Evolutionary conservation across 2,329 filamentous ascomycete genomes (phyloP).

Genomic region (Dactylellina cionopaga): DNA sequence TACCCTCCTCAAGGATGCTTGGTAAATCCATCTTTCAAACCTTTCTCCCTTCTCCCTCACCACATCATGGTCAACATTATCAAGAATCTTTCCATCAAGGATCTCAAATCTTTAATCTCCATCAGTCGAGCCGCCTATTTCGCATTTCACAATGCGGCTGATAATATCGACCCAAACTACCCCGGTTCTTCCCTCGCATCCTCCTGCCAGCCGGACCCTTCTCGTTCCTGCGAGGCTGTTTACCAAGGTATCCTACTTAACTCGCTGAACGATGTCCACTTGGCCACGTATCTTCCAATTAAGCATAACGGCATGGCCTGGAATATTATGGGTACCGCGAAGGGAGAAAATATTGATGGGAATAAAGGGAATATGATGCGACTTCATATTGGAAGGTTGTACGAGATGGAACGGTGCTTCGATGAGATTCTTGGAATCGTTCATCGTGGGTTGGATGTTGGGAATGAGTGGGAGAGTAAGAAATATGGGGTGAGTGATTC

Average conservation of each 20-base stretch:
- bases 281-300: neutral
- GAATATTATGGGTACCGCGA: no score
- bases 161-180: no score
- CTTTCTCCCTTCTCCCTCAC: neutral
- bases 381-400: neutral
- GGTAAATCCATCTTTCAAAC: no score
- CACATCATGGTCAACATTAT: neutral
- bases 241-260: neutral
- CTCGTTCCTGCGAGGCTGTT: no score
- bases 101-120: neutral
- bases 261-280: neutral
- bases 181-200: no score
- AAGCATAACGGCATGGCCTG: no score
- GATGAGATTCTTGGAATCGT: neutral
- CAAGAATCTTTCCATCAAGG: neutral
- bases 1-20: no score
- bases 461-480: neutral
- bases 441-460: neutral
- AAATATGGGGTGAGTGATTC: no score
- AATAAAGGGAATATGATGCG: neutral
- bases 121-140: neutral
- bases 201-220: no score
- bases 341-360: no score
- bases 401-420: neutral
- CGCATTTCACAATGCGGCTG: neutral